Evolutionary conservation across 139 green algal species (phyloP), one percentile per base, ranked within the genome.

Genomic region (Edaphochlamys debaryana): DNA sequence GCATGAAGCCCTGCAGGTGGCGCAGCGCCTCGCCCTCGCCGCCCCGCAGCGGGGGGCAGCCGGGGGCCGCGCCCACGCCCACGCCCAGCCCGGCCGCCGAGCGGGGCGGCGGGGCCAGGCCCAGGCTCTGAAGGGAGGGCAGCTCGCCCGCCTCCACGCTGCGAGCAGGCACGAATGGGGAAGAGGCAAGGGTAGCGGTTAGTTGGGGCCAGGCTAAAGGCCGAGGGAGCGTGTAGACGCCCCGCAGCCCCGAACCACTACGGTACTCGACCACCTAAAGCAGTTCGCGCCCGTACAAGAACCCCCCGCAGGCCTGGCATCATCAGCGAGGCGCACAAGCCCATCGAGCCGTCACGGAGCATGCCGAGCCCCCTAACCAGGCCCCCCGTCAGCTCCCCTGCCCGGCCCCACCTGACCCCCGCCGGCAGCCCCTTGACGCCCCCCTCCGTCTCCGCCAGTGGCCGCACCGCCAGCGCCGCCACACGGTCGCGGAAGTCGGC

Each of bases 1-100:
- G 11, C 30, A 96, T 52, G 71, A 97, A 98, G 22, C 36, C 30
- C 15, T 82, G 62, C 72, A 97, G 85, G 52, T 91, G 86, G 15
- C 73, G 52, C 56, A 98, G 86, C 15, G 93, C 94, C 85, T 97
- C 93, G 2, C 79, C 88, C 90, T 97, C 94, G 11, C 94, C 94
- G 58, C 94, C 93, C 4, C 66, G 64, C 23, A 92, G 52, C 36
- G 37, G 41, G 29, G 37, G 58, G 36, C 62, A 30, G 38, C 62
- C 17, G 45, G 67, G 4, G 23, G 22, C 45, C 22, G 40, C 42
- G 25, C 56, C 56, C 25, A 6, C 23, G 22, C 52, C 52, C 15
- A 27, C 52, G n/a, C n/a, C n/a, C n/a, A n/a, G n/a, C n/a, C n/a
- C n/a, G 52, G 19, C 56, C 2, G 62, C 34, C 0, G 77, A 4